Base-by-base conservation (phyloP, 2,329 filamentous ascomycete species). In the Talaromyces rugulosus region DNA sequence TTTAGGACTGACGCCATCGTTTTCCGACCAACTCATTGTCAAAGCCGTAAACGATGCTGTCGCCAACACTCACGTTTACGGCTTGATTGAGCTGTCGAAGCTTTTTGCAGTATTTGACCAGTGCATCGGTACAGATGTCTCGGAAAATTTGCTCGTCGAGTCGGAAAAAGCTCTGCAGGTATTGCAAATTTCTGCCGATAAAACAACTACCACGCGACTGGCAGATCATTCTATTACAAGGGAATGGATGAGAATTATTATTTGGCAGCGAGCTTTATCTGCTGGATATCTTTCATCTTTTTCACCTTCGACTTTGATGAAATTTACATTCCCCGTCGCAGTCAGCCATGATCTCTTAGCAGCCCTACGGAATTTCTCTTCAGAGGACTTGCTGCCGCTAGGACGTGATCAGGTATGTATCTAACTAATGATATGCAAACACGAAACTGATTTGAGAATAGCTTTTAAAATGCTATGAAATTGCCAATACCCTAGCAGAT, bases 381-480 rank as follows among this genome's bases (percentile, higher is more conserved):
- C 70, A 14, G 62, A 66, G 1, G 71, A 73, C 44, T 59, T 73
- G 51, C 57, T 73, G 12, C 71, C 71, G 2, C 44, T 73, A 18
- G 71, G 71, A 11, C 67, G 71, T 28, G 71, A 73, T 30, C 71
- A 72, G 67, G 71, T 71, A 50, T 42, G 68, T 65, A 59, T 16
- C 23, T 12, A 50, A 18, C 30, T 30, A n/a, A 11, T 8, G 5
- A 16, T 28, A 27, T 2, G 14, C 3, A 16, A 14, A 3, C 27
- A 36, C 5, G 11, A 27, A 16, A 34, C n/a, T 55, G 12, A 58
- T 31, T 7, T 34, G 40, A 30, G 18, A 12, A 16, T 4, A 73
- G 71, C 62, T 73, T 28, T 62, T 73, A 31, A 72, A 73, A 58
- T 72, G 71, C 33, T 73, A 71, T n/a, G 71, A 73, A 52, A 68